Evolutionary conservation across 2,329 filamentous ascomycete species (phyloP).

Genomic region (Sarocladiaceae sp.): DNA sequence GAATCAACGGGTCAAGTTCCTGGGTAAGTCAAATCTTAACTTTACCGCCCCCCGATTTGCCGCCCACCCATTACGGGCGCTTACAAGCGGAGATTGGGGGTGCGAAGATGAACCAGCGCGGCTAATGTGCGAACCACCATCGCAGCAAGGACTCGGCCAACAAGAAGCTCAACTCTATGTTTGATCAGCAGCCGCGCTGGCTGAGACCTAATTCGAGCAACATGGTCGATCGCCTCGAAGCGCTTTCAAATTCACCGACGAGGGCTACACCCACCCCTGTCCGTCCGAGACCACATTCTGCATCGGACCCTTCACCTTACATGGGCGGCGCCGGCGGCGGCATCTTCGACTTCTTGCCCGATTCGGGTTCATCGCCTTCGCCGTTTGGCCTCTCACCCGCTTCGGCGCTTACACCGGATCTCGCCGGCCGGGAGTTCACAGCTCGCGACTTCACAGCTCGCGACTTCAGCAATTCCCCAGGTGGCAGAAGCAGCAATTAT

Average conservation of each 20-base stretch:
- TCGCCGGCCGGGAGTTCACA: not conserved
- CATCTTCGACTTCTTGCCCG: not conserved
- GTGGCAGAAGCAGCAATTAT: not conserved
- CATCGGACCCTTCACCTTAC: constrained; percentile 10
- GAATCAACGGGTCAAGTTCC: constrained; percentile 35
- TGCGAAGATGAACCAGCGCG: not conserved
- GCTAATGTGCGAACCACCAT: constrained; percentile 5
- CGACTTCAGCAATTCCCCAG: not conserved
- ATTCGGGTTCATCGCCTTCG: not conserved
- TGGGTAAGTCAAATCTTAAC: too few species aligned
- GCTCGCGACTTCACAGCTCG: not conserved
- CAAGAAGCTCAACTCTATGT: constrained; percentile 49
- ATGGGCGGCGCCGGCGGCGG: too few species aligned
- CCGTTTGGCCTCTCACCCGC: not conserved
- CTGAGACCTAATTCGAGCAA: constrained; percentile 46
- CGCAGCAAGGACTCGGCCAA: constrained; percentile 50
- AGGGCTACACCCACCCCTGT: constrained; percentile 14
- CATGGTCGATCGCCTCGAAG: constrained; percentile 43
- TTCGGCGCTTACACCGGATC: constrained; percentile 2
- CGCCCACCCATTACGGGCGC: not conserved
- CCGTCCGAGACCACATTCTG: constrained; percentile 5
- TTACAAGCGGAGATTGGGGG: too few species aligned
- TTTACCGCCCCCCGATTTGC: not conserved
- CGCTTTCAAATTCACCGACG: constrained; percentile 33
- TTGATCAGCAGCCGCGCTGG: constrained; percentile 54